Percentiles rank a stretch among this genome's conserved stretches.
Evolutionary conservation across 305 asterid genomes (phyloP).

Genomic region (Rubia peregrina): DNA sequence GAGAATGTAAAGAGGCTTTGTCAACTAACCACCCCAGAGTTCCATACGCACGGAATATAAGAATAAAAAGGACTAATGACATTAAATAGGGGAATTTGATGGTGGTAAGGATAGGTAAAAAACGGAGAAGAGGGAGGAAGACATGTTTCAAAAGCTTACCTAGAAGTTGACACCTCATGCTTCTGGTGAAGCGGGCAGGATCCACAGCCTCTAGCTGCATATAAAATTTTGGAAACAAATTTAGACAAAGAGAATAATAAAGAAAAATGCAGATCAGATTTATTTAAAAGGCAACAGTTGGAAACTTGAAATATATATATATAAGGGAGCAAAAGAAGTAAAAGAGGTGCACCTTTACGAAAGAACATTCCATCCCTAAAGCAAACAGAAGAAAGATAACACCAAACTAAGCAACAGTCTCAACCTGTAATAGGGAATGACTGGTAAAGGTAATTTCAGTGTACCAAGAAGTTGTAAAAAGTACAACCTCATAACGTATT

Average conservation of each 20-base stretch:
- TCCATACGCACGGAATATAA: too few species aligned
- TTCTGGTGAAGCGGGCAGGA: too few species aligned
- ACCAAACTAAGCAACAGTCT: slow-evolving; percentile 97
- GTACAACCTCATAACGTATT: background rate
- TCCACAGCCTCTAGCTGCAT: slow-evolving; percentile 88
- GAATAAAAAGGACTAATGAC: too few species aligned
- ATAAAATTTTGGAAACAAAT: slow-evolving; percentile 21
- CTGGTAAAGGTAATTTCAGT: background rate
- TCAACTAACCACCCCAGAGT: too few species aligned
- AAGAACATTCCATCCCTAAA: slow-evolving; percentile 91
- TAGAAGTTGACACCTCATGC: too few species aligned
- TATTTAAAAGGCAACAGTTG: slow-evolving; percentile 1
- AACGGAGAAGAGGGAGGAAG: too few species aligned
- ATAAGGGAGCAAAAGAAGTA: background rate
- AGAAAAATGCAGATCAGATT: slow-evolving; percentile 10
- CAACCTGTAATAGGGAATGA: slow-evolving; percentile 51
- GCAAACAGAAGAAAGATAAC: slow-evolving; percentile 97
- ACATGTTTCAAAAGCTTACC: too few species aligned
- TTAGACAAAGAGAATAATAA: slow-evolving; percentile 18
- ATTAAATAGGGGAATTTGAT: too few species aligned
- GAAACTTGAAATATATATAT: slow-evolving; percentile 5
- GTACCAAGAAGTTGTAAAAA: background rate
- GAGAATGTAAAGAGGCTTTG: too few species aligned
- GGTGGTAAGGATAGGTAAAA: too few species aligned
- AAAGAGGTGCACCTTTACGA: slow-evolving; percentile 53